Evolutionary conservation across 2,329 filamentous ascomycete genomes (phyloP).

Genomic region (Fusarium poae): DNA sequence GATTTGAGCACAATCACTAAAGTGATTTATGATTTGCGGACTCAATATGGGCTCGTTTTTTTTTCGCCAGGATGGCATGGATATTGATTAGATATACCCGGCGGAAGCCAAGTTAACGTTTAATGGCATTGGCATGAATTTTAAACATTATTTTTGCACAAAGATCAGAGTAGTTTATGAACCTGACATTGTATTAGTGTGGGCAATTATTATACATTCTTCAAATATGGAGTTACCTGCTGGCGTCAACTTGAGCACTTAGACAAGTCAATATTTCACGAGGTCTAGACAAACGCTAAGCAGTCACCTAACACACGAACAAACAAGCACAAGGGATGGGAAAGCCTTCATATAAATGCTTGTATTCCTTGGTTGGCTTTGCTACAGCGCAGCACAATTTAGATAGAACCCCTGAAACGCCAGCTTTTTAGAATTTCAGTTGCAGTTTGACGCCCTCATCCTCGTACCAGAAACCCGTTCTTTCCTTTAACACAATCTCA

Average conservation of each 20-base stretch:
- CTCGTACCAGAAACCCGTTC: conserved; percentile 40
- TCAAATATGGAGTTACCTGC: not conserved
- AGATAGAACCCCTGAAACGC: conserved; percentile 51
- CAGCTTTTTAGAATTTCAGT: conserved; percentile 50
- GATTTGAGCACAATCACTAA: conserved; percentile 5
- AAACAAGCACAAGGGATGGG: not conserved
- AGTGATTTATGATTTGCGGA: conserved; percentile 19
- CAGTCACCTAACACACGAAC: not conserved
- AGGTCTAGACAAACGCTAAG: not conserved
- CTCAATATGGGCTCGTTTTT: conserved; percentile 23
- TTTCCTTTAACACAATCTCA: conserved; percentile 26
- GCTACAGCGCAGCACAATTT: conserved; percentile 47
- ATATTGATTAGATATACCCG: conserved; percentile 50
- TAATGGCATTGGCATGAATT: conserved; percentile 39
- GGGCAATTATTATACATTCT: not conserved
- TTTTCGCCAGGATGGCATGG: conserved; percentile 34
- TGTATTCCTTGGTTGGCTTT: conserved; percentile 46
- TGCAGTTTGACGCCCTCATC: conserved; percentile 50
- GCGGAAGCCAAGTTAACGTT: conserved; percentile 49
- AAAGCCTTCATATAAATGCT: conserved; percentile 10
- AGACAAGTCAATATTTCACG: not conserved
- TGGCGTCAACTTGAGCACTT: not conserved
- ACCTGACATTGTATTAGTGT: not conserved
- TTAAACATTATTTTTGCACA: not conserved
- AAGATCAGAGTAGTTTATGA: not conserved